These are phyloP conservation scores for Wickerhamomyces mucosus DNA, from an alignment of 805 yeast genomes.

Conservation along the genomic window DNA sequence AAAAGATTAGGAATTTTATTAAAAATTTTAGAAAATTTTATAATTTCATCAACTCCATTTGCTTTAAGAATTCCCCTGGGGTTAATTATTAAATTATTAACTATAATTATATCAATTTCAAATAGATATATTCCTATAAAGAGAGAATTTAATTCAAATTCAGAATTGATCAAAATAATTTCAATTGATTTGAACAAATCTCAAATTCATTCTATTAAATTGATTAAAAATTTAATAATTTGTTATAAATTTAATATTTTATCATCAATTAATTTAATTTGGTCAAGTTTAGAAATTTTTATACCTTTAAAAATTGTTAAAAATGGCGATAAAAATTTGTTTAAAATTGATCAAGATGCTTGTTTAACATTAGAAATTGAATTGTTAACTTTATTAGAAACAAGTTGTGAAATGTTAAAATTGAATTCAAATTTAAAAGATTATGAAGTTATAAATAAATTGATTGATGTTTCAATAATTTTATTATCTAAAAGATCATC, in stretches of 20 bases:
- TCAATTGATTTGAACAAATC: constrained; percentile 31
- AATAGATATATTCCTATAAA: constrained; percentile 44
- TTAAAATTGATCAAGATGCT: constrained; percentile 29
- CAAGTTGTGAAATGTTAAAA: constrained; percentile 18
- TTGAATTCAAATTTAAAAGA: constrained; percentile 37
- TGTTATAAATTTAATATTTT: constrained; percentile 26
- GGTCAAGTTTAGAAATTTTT: constrained; percentile 46
- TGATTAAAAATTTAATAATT: constrained; percentile 25
- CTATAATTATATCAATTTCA: constrained; percentile 46
- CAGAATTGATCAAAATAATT: constrained; percentile 34
- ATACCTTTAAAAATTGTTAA: constrained; percentile 41
- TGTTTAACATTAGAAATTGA: constrained; percentile 24
- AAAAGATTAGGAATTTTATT: constrained; percentile 39
- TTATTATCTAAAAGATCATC: constrained; percentile 26
- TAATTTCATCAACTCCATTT: constrained; percentile 44
- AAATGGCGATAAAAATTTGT: constrained; percentile 23
- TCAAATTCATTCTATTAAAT: constrained; percentile 34
- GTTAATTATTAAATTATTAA: constrained; percentile 37
- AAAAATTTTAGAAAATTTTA: constrained; percentile 34
- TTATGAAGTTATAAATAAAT: constrained; percentile 40
- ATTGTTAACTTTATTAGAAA: constrained; percentile 23
- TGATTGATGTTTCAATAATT: constrained; percentile 47
- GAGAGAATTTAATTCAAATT: constrained; percentile 48
- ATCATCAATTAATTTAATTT: constrained; percentile 40
- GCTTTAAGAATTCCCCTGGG: constrained; percentile 60